Evolutionary conservation across 1,139 yeast species (phyloP).

Genomic region (Geotrichum siamense): DNA sequence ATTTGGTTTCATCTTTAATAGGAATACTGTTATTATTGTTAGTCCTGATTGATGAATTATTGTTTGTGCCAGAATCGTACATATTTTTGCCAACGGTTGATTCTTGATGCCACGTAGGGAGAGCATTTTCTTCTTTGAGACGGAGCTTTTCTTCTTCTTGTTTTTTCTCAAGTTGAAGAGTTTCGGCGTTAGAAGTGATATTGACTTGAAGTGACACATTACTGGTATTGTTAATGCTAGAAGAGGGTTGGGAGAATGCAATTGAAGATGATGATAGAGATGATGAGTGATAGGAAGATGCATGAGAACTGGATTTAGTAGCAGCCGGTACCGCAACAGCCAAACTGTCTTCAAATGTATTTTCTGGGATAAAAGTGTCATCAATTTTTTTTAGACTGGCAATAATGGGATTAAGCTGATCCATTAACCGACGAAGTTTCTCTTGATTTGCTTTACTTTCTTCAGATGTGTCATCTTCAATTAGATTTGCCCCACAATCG

Average conservation of each 20-base stretch:
- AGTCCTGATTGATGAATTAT: neutral
- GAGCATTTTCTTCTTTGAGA: conserved; percentile 74
- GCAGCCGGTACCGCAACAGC: conserved; percentile 63
- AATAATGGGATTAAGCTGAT: conserved; percentile 83
- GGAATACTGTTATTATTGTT: too few relatives aligned
- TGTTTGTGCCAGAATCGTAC: conserved; percentile 11
- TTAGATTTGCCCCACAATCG: conserved; percentile 63
- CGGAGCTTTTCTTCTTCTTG: conserved; percentile 60
- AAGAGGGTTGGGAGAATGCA: conserved; percentile 18
- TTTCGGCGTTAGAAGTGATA: conserved; percentile 86
- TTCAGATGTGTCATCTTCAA: conserved; percentile 84
- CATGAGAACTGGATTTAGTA: conserved; percentile 30
- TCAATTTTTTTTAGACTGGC: conserved; percentile 78
- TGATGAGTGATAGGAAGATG: neutral
- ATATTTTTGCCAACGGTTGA: conserved; percentile 63
- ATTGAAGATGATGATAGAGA: conserved; percentile 3
- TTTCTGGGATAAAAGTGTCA: conserved; percentile 76
- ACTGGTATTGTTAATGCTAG: conserved; percentile 40
- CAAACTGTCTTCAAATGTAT: conserved; percentile 74
- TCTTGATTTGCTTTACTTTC: conserved; percentile 79
- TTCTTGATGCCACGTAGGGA: conserved; percentile 93
- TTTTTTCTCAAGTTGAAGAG: conserved; percentile 45
- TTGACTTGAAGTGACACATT: conserved; percentile 66
- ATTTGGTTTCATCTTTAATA: conserved; percentile 8
- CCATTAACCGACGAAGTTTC: conserved; percentile 75